Evolutionary conservation across 2,329 filamentous ascomycete species (phyloP).

Genomic region (Colletotrichum sublineola): DNA sequence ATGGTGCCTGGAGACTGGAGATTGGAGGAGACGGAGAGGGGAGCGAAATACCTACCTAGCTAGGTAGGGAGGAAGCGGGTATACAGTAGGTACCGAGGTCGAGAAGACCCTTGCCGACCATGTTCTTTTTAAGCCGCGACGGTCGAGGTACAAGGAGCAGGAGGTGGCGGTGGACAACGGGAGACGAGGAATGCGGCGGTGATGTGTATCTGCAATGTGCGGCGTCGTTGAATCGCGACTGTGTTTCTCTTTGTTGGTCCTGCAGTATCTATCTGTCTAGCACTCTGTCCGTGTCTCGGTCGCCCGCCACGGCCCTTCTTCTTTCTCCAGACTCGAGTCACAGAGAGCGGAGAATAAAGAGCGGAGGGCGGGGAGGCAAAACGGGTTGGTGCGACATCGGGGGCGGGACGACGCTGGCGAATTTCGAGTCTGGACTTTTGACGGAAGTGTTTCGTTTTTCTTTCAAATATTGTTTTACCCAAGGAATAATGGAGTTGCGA

Average conservation of each 20-base stretch:
- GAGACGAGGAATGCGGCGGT: slow-evolving; percentile 5
- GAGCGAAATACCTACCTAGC: background rate
- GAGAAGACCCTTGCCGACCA: background rate
- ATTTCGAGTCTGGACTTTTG: slow-evolving; percentile 5
- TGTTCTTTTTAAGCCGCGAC: slow-evolving; percentile 28
- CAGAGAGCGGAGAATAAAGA: slow-evolving; percentile 1
- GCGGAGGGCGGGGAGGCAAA: slow-evolving; percentile 14
- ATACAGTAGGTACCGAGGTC: too few relatives aligned
- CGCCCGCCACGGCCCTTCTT: background rate
- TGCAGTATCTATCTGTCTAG: background rate
- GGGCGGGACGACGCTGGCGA: slow-evolving; percentile 3
- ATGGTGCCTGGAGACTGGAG: slow-evolving; percentile 28
- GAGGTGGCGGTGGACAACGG: background rate
- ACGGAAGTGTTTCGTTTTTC: background rate
- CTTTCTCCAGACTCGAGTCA: slow-evolving; percentile 6
- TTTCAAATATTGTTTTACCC: background rate
- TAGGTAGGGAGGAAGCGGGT: background rate
- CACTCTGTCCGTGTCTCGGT: background rate
- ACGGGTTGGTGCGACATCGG: slow-evolving; percentile 11
- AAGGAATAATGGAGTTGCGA: background rate
- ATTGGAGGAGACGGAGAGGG: slow-evolving; percentile 20
- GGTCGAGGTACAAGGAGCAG: slow-evolving; percentile 25
- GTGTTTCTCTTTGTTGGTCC: slow-evolving; percentile 13
- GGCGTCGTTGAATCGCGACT: slow-evolving; percentile 25
- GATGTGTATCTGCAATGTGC: slow-evolving; percentile 36